Conservation (phyloP, 2,329 filamentous ascomycete genomes). For the Sclerotinia subarctica region DNA sequence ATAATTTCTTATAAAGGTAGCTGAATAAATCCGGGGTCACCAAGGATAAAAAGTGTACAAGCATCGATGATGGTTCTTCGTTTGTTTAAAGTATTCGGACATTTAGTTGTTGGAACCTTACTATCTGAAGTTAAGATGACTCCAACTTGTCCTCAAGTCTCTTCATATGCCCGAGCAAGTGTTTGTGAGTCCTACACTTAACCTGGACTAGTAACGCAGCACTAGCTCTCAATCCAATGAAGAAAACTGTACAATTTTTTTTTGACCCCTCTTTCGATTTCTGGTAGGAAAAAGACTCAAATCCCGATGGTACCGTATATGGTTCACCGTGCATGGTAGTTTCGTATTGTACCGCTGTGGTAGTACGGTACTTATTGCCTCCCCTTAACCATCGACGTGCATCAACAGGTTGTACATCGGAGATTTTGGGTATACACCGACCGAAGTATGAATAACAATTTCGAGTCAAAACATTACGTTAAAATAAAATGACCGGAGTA, state of each 20-base stretch:
- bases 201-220: neutral
- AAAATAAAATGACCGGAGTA: neutral
- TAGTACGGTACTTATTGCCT: neutral
- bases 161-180: neutral
- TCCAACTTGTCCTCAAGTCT: too few relatives aligned
- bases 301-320: neutral
- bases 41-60: neutral
- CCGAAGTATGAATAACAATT: neutral
- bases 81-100: neutral
- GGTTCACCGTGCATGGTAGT: neutral
- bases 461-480: neutral
- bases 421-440: neutral
- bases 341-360: neutral
- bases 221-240: neutral
- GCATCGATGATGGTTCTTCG: neutral
- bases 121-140: too few relatives aligned
- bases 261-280: neutral
- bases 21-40: neutral
- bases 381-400: neutral
- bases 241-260: neutral
- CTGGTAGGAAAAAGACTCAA: neutral
- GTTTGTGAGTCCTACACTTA: neutral
- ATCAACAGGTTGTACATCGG: conserved; percentile 7
- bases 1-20: neutral
- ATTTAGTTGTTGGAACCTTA: neutral